Evolutionary conservation across 2,329 filamentous ascomycete genomes (phyloP).

Genomic region (Xylaria polymorpha): DNA sequence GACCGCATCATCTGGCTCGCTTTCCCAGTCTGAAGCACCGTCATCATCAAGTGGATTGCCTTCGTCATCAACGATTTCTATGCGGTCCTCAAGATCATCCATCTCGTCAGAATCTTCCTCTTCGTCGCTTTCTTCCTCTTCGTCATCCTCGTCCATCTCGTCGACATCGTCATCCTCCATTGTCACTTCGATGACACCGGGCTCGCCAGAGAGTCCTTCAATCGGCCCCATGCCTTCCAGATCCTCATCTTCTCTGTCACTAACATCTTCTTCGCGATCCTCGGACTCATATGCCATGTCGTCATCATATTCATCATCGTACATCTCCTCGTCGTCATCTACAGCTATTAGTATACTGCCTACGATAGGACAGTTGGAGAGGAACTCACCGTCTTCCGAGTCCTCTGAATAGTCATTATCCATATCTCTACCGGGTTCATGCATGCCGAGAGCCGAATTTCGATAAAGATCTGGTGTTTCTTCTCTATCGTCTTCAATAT

Average conservation of each 20-base stretch:
- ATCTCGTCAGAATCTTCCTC: slow-evolving; percentile 72
- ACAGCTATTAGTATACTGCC: slow-evolving; percentile 41
- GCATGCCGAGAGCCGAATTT: slow-evolving; percentile 94
- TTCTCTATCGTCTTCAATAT: slow-evolving; percentile 85
- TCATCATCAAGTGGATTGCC: slow-evolving; percentile 70
- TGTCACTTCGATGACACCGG: slow-evolving; percentile 77
- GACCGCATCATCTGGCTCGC: slow-evolving; percentile 67
- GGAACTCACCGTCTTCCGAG: slow-evolving; percentile 67
- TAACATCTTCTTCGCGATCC: slow-evolving; percentile 87
- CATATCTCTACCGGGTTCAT: slow-evolving; percentile 76
- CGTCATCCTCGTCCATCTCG: slow-evolving; percentile 70
- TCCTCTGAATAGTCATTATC: slow-evolving; percentile 85
- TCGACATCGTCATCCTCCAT: slow-evolving; percentile 78
- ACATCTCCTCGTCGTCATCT: slow-evolving; percentile 89
- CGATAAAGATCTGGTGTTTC: slow-evolving; percentile 98
- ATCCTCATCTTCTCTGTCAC: slow-evolving; percentile 84
- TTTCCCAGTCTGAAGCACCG: slow-evolving; percentile 71
- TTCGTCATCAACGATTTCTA: slow-evolving; percentile 73
- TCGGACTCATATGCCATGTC: slow-evolving; percentile 88
- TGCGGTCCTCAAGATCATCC: slow-evolving; percentile 62
- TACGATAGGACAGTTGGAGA: not conserved
- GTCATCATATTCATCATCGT: slow-evolving; percentile 89
- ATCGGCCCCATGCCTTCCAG: slow-evolving; percentile 86
- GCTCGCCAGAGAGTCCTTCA: slow-evolving; percentile 75
- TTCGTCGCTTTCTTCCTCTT: slow-evolving; percentile 68